These are phyloP conservation scores for Penicillium paxilli DNA, from an alignment of 495 filamentous ascomycete genomes.

Conservation along the genomic window DNA sequence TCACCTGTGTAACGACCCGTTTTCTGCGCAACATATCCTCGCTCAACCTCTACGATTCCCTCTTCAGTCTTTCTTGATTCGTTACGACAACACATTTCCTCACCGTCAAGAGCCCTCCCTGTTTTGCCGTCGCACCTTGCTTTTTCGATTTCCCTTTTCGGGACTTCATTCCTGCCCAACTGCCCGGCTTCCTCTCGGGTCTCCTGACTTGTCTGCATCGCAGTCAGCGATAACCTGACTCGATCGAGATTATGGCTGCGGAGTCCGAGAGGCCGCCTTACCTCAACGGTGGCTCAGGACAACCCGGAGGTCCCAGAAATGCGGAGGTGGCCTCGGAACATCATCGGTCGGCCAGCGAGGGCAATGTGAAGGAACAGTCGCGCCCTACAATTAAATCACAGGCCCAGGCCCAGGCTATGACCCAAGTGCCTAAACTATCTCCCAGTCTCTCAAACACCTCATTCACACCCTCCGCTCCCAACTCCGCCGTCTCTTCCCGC, in stretches of 20 bases:
- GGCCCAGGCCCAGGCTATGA: constrained; percentile 27
- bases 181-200: constrained; percentile 39
- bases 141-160: constrained; percentile 23
- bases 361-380: constrained; percentile 34
- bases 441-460: constrained; percentile 34
- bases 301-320: constrained; percentile 31
- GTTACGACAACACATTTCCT: constrained; percentile 18
- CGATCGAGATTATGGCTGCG: constrained; percentile 42
- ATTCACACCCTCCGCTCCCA: constrained; percentile 34
- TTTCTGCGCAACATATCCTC: constrained; percentile 33
- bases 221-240: constrained; percentile 35
- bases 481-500: constrained; percentile 50
- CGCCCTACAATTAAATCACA: constrained; percentile 33
- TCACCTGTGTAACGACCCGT: constrained; percentile 38
- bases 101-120: constrained; percentile 24
- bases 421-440: constrained; percentile 40
- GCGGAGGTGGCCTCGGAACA: constrained; percentile 29
- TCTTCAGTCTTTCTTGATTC: constrained; percentile 12
- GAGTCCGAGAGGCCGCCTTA: constrained; percentile 47
- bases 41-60: constrained; percentile 10
- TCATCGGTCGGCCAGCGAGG: constrained; percentile 30
- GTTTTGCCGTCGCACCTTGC: constrained; percentile 25
- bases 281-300: constrained; percentile 35
- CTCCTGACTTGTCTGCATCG: constrained; percentile 42
- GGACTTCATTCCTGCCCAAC: constrained; percentile 29